Conservation (phyloP, 441 rosid genomes). For the Pelargonium citronellum region DNA sequence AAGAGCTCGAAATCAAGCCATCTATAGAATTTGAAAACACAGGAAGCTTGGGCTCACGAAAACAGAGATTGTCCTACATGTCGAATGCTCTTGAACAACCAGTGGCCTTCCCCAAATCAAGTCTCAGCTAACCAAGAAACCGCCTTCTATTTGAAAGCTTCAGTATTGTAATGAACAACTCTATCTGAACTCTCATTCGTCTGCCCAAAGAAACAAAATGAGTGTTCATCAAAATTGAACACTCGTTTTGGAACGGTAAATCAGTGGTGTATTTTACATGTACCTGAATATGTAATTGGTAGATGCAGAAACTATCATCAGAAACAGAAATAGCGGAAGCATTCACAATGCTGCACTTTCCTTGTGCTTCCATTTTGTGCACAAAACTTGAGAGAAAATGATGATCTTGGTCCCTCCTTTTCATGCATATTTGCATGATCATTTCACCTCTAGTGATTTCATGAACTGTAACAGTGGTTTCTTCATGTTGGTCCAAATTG, state of each 20-base stretch:
- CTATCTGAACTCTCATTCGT: conserved; percentile 17
- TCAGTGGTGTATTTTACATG: background rate
- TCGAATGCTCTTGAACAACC: too few relatives aligned
- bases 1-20: too few relatives aligned
- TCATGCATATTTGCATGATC: conserved; percentile 20
- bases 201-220: conserved; percentile 12
- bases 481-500: background rate
- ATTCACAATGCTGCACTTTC: conserved; percentile 22
- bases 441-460: conserved; percentile 24
- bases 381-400: conserved; percentile 29
- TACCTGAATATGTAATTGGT: conserved; percentile 35
- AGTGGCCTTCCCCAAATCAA: background rate
- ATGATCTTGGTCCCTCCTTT: conserved; percentile 9
- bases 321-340: conserved; percentile 33
- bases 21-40: too few relatives aligned
- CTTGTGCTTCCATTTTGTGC: conserved; percentile 34
- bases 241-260: background rate
- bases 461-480: conserved; percentile 18
- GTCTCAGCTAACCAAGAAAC: conserved; percentile 18
- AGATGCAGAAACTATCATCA: conserved; percentile 26
- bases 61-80: too few relatives aligned
- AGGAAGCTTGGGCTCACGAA: too few relatives aligned
- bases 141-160: conserved; percentile 18
- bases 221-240: background rate
- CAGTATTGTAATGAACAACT: background rate